Evolutionary conservation across 2,329 filamentous ascomycete species (phyloP).

Genomic region (Magnaporthales sp.): DNA sequence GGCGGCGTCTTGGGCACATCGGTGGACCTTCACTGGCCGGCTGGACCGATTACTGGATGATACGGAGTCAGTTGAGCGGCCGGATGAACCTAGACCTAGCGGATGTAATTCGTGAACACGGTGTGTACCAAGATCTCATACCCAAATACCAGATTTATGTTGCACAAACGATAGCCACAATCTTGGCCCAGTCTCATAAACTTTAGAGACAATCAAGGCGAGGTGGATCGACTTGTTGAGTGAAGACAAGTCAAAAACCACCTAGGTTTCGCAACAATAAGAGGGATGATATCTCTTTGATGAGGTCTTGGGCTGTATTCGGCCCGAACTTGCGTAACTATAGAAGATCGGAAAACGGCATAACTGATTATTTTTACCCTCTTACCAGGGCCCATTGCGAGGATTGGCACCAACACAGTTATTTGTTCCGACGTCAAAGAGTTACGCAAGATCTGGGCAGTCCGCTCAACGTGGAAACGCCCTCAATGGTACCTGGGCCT

Average conservation of each 20-base stretch:
- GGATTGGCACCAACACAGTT: slow-evolving; percentile 16
- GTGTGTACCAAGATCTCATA: slow-evolving; percentile 6
- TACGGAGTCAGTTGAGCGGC: slow-evolving; percentile 17
- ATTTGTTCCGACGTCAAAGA: slow-evolving; percentile 19
- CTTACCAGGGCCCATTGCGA: neutral
- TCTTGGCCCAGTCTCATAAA: neutral
- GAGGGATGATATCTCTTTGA: neutral
- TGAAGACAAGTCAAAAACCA: neutral
- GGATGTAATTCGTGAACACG: slow-evolving; percentile 14
- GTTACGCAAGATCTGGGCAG: slow-evolving; percentile 20
- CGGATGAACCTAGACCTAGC: slow-evolving; percentile 16
- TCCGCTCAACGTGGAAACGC: slow-evolving; percentile 17
- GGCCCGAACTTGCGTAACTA: neutral
- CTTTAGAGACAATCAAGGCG: neutral
- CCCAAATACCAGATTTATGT: neutral
- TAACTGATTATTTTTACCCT: neutral
- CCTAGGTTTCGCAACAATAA: neutral
- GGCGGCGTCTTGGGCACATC: slow-evolving; percentile 17
- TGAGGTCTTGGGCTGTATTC: neutral
- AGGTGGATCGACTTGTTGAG: neutral
- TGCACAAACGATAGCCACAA: neutral
- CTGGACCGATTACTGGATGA: slow-evolving; percentile 22
- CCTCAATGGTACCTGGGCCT: slow-evolving; percentile 35
- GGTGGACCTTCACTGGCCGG: slow-evolving; percentile 17
- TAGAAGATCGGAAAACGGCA: neutral